These are phyloP conservation scores for Eudorina sp. DNA, from an alignment of 139 green algal species.

Conservation along the genomic window DNA sequence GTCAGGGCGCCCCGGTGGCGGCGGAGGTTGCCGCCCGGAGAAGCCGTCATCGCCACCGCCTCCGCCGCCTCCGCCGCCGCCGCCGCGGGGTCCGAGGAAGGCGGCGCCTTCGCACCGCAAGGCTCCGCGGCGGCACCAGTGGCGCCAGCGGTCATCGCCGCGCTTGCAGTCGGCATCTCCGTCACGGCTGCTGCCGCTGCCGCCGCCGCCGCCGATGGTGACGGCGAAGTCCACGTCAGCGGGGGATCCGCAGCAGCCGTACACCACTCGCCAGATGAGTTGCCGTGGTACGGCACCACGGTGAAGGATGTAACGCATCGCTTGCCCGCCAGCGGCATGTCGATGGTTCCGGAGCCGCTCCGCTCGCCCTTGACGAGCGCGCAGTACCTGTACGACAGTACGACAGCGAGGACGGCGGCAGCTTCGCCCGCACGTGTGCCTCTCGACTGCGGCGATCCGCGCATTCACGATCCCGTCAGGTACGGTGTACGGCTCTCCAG, in stretches of 20 bases:
- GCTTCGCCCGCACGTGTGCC: too few species aligned
- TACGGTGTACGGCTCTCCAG: too few species aligned
- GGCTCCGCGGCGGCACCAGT: too few species aligned
- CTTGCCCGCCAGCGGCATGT: slow-evolving; percentile 46
- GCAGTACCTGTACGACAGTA: slow-evolving; percentile 56
- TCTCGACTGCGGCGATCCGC: too few species aligned
- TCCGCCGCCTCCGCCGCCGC: neutral
- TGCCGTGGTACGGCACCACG: neutral
- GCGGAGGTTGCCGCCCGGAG: neutral
- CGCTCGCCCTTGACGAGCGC: slow-evolving; percentile 69
- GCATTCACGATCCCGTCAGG: too few species aligned
- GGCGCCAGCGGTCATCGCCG: too few species aligned
- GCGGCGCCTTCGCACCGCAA: too few species aligned
- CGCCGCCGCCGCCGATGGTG: neutral
- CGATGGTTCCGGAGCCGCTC: slow-evolving; percentile 59
- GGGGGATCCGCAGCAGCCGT: neutral
- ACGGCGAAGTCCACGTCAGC: neutral
- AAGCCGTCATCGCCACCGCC: neutral
- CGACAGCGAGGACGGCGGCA: too few species aligned
- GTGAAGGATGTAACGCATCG: slow-evolving; percentile 32
- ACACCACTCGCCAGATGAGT: too few species aligned
- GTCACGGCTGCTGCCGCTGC: neutral
- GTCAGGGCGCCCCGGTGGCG: slow-evolving; percentile 57
- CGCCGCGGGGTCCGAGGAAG: too few species aligned
- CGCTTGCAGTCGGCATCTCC: neutral